Evolutionary conservation across 148 eudicot species (phyloP).

Genomic region (Rhododendron ferrugineum): DNA sequence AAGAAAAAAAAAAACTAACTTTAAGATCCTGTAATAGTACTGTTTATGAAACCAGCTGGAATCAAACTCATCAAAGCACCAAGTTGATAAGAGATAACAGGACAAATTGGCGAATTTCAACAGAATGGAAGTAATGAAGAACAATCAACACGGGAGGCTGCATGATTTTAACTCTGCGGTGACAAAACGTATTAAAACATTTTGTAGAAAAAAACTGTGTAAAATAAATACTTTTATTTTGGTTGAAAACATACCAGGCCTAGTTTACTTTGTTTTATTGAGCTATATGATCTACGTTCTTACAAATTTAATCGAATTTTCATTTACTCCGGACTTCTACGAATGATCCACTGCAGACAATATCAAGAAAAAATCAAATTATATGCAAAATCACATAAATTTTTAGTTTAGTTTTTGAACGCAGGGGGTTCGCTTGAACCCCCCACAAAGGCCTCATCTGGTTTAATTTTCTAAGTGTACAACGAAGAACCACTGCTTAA

Average conservation of each 20-base stretch:
- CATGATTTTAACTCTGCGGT: no score
- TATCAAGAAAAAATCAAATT: background rate
- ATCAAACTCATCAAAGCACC: background rate
- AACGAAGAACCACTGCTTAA: background rate
- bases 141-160: no score
- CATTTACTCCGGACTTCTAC: no score
- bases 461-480: background rate
- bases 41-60: background rate
- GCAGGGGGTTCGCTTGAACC: no score
- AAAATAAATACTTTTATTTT: no score
- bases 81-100: background rate
- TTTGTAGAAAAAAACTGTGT: no score
- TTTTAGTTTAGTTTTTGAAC: background rate
- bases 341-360: background rate
- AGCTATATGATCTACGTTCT: no score
- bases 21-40: background rate
- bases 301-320: no score
- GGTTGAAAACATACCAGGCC: no score
- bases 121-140: background rate
- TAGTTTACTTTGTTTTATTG: no score
- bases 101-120: background rate
- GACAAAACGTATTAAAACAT: no score
- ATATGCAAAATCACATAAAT: no score
- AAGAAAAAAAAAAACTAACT: background rate
- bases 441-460: background rate